These are phyloP conservation scores for Oxyria digyna DNA, from an alignment of 148 eudicot species.

Conservation along the genomic window DNA sequence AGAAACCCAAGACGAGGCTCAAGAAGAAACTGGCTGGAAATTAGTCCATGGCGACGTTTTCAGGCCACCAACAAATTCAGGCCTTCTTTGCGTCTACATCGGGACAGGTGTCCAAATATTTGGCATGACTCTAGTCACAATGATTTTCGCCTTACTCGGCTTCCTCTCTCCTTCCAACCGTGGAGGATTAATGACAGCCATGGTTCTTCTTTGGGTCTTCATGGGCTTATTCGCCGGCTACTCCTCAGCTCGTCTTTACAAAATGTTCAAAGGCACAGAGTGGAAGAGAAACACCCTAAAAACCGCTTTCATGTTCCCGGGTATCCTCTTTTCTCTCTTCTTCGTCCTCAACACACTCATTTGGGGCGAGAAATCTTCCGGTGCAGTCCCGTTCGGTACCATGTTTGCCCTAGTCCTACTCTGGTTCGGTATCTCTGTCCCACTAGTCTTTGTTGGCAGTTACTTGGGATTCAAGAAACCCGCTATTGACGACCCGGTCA, in stretches of 20 bases:
- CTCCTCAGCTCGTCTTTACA: conserved; percentile 44
- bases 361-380: conserved; percentile 46
- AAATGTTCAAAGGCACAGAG: conserved; percentile 46
- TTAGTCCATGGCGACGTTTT: conserved; percentile 44
- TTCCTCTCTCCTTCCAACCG: conserved; percentile 52
- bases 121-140: conserved; percentile 40
- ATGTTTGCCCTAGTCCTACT: conserved; percentile 37
- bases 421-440: conserved; percentile 45
- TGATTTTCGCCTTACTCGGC: conserved; percentile 43
- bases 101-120: conserved; percentile 43
- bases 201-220: conserved; percentile 49
- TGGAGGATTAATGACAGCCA: conserved; percentile 50
- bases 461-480: conserved; percentile 40
- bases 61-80: conserved; percentile 32
- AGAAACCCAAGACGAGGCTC: conserved; percentile 45
- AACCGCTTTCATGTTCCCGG: conserved; percentile 44
- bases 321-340: conserved; percentile 32
- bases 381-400: conserved; percentile 45
- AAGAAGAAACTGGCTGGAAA: conserved; percentile 50
- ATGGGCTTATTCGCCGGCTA: conserved; percentile 46
- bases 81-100: conserved; percentile 36
- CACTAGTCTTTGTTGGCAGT: conserved; percentile 39
- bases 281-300: conserved; percentile 38
- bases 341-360: conserved; percentile 31
- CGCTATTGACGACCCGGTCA: conserved; percentile 35